Conservation (phyloP, 306 rosid genomes). For the Trichosanthes truncata region DNA sequence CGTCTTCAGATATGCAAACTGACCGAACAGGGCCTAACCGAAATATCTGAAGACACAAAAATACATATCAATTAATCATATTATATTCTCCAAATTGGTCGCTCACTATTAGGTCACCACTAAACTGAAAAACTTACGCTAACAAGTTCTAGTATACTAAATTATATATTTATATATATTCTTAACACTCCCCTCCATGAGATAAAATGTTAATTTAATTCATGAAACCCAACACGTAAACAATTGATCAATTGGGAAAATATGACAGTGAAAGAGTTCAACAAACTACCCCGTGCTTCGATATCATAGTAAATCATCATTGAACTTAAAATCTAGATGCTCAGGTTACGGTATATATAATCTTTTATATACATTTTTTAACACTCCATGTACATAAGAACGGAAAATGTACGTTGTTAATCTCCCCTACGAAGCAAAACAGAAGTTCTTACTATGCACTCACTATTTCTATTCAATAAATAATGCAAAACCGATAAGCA, state of each 20-base stretch:
- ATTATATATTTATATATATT: background rate
- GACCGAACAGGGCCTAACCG: slow-evolving; percentile 55
- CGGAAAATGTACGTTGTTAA: background rate
- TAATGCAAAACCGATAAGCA: background rate
- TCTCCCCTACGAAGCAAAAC: background rate
- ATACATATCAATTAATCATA: slow-evolving; percentile 10
- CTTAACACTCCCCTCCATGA: background rate
- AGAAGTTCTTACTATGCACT: background rate
- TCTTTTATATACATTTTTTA: background rate
- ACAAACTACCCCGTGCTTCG: background rate
- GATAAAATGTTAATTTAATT: background rate
- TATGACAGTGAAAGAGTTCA: background rate
- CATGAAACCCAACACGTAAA: background rate
- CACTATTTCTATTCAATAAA: background rate
- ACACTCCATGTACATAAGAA: background rate
- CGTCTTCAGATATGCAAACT: slow-evolving; percentile 51
- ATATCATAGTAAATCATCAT: background rate
- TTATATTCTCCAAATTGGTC: background rate
- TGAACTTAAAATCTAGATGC: background rate
- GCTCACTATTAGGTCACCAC: background rate
- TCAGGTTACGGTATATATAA: background rate
- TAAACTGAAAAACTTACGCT: background rate
- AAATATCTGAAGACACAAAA: slow-evolving; percentile 45
- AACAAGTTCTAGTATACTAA: background rate
- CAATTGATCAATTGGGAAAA: background rate